These are phyloP conservation scores for Daldinia childiae DNA, from an alignment of 495 filamentous ascomycete species.

Conservation along the genomic window DNA sequence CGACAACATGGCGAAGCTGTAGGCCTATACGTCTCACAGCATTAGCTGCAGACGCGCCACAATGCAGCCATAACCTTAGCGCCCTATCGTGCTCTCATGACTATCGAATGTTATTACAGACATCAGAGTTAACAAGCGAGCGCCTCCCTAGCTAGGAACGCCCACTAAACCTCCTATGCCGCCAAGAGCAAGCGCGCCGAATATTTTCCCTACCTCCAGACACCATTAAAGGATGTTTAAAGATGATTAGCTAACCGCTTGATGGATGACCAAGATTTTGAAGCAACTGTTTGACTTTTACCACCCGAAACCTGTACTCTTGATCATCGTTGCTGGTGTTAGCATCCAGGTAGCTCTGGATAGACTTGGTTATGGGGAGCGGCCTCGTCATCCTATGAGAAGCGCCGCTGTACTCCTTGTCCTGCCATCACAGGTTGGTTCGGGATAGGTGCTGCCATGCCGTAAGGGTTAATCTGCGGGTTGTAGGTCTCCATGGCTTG, in stretches of 20 bases:
- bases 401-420: constrained; percentile 62
- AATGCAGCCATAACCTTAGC: constrained; percentile 47
- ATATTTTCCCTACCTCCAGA: constrained; percentile 26
- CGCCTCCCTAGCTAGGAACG: constrained; percentile 12
- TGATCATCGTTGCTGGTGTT: constrained; percentile 14
- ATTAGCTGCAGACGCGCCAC: constrained; percentile 37
- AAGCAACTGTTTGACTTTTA: constrained; percentile 5
- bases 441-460: constrained; percentile 66
- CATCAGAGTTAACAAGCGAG: constrained; percentile 35
- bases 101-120: constrained; percentile 49
- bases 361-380: constrained; percentile 24
- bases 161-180: constrained; percentile 25
- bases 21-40: constrained; percentile 26
- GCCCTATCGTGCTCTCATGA: constrained; percentile 48
- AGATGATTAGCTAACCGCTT: constrained; percentile 3
- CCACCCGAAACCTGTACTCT: constrained; percentile 4
- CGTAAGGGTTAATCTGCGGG: constrained; percentile 75
- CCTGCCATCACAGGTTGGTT: constrained; percentile 65
- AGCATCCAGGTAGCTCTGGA: constrained; percentile 12
- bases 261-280: constrained; percentile 3
- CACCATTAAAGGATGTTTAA: constrained; percentile 27
- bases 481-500: constrained; percentile 59
- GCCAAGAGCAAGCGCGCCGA: constrained; percentile 27
- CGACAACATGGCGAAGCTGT: constrained; percentile 31
- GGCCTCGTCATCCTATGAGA: constrained; percentile 51